A percentile compares a stretch with the other conserved stretches of the same genome.
These are phyloP conservation scores for Ustilago xerochloae DNA, from an alignment of 1,284 basidiomycete genomes.

Conservation along the genomic window DNA sequence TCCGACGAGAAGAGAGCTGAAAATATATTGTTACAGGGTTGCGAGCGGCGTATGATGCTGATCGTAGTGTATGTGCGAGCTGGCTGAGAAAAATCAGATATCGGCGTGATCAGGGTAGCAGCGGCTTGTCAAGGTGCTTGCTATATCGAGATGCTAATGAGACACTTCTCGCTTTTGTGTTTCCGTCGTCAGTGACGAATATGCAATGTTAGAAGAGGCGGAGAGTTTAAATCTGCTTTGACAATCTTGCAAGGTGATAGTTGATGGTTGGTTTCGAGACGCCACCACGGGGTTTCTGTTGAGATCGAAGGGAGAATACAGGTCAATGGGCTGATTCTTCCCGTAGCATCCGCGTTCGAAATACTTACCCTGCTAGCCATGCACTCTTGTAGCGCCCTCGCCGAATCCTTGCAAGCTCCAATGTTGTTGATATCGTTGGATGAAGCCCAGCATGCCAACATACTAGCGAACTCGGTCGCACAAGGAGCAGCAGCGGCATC, in stretches of 20 bases:
- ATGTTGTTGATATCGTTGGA: conserved; percentile 77
- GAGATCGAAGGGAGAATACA: neutral
- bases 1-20: neutral
- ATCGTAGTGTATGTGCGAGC: neutral
- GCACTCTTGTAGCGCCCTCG: conserved; percentile 80
- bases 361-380: conserved; percentile 83
- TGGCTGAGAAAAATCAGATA: neutral
- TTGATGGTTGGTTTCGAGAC: conserved; percentile 64
- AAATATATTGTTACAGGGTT: conserved; percentile 7
- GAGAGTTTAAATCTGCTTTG: conserved; percentile 58
- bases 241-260: conserved; percentile 65
- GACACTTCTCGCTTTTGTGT: neutral
- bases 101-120: neutral
- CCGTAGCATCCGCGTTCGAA: neutral
- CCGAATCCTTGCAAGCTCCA: conserved; percentile 75
- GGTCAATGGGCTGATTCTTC: neutral
- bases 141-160: neutral
- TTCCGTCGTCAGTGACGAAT: too few species aligned
- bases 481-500: conserved; percentile 77
- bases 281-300: conserved; percentile 41
- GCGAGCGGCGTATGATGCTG: neutral
- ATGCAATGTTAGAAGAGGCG: too few species aligned
- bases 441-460: conserved; percentile 93
- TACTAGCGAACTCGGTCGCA: conserved; percentile 79
- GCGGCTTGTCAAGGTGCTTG: neutral